A percentile compares a stretch with the other conserved stretches of the same genome.
phyloP scores from a whole-genome alignment of 2,329 filamentous ascomycete genomes.

The Escovopsis weberi region DNA sequence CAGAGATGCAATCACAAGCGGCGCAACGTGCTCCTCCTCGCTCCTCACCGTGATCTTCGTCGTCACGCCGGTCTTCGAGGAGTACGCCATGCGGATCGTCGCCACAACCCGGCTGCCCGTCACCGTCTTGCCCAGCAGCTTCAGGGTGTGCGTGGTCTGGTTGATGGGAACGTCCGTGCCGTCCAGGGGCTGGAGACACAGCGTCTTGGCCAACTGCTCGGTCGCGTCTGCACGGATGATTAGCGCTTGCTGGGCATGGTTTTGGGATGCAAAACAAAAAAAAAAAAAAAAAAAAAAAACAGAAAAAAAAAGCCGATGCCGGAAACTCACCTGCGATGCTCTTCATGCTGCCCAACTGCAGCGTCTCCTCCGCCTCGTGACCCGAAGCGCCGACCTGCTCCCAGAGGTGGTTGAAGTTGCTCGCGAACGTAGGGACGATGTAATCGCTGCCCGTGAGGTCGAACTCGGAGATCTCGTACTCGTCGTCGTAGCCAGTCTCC shows the following conservation, averaged over 20 bases:
- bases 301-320: no score
- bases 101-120: slow-evolving; percentile 79
- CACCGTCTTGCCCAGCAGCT: slow-evolving; percentile 90
- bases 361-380: slow-evolving; percentile 80
- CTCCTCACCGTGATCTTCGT: slow-evolving; percentile 87
- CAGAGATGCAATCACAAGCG: slow-evolving; percentile 70
- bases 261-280: no score
- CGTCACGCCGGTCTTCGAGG: slow-evolving; percentile 81
- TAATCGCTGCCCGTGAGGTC: slow-evolving; percentile 88
- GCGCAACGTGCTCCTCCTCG: slow-evolving; percentile 84
- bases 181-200: slow-evolving; percentile 87
- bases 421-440: slow-evolving; percentile 81
- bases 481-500: slow-evolving; percentile 85
- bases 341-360: slow-evolving; percentile 78
- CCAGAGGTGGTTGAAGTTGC: slow-evolving; percentile 93
- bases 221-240: slow-evolving; percentile 56
- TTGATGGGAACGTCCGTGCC: slow-evolving; percentile 84
- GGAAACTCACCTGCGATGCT: slow-evolving; percentile 69
- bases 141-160: slow-evolving; percentile 83
- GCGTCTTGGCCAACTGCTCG: slow-evolving; percentile 70
- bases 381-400: slow-evolving; percentile 81
- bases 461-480: slow-evolving; percentile 92
- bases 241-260: slow-evolving; percentile 6
- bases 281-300: no score
- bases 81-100: slow-evolving; percentile 84